Percentiles rank a stretch among this genome's conserved stretches.
Conservation (phyloP, 202 grass and related monocot genomes). For the Panicum hallii region DNA sequence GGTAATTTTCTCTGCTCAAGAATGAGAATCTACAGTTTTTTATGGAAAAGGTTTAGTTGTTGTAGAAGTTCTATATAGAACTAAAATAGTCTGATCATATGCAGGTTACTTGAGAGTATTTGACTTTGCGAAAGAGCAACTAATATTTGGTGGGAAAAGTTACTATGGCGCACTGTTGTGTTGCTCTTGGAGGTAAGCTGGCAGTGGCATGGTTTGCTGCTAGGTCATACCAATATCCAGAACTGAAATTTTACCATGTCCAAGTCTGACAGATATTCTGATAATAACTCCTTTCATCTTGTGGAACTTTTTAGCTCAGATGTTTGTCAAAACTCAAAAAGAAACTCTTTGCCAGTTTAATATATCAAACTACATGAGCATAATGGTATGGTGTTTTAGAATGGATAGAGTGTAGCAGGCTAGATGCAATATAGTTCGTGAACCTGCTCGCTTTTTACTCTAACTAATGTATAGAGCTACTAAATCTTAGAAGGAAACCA, state of each 20-base stretch:
- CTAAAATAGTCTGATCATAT: conserved; percentile 46
- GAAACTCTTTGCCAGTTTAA: not conserved
- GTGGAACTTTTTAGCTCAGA: conserved; percentile 18
- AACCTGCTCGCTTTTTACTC: conserved; percentile 3
- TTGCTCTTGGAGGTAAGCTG: conserved; percentile 95
- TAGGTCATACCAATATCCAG: not conserved
- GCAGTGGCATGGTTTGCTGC: conserved; percentile 20
- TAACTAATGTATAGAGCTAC: conserved; percentile 6
- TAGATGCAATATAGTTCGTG: conserved; percentile 14
- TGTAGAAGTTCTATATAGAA: conserved; percentile 26
- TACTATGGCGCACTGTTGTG: conserved; percentile 96
- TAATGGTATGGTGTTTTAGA: not conserved
- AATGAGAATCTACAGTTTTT: conserved; percentile 8
- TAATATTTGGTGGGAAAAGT: conserved; percentile 97
- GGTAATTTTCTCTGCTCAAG: conserved; percentile 63
- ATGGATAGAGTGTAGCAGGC: conserved; percentile 7
- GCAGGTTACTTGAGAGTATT: conserved; percentile 98
- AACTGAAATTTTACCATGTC: conserved; percentile 1
- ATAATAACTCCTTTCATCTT: not conserved
- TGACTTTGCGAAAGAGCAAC: conserved; percentile 81
- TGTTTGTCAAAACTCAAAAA: conserved; percentile 29
- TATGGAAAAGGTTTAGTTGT: conserved; percentile 21
- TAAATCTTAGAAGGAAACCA: not conserved
- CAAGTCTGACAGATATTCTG: conserved; percentile 11
- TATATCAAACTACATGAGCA: conserved; percentile 4